Evolutionary conservation across 768 basidiomycete genomes (phyloP), one percentile per base, ranked within the genome.

Genomic region (Symmetrospora coprosmae): DNA sequence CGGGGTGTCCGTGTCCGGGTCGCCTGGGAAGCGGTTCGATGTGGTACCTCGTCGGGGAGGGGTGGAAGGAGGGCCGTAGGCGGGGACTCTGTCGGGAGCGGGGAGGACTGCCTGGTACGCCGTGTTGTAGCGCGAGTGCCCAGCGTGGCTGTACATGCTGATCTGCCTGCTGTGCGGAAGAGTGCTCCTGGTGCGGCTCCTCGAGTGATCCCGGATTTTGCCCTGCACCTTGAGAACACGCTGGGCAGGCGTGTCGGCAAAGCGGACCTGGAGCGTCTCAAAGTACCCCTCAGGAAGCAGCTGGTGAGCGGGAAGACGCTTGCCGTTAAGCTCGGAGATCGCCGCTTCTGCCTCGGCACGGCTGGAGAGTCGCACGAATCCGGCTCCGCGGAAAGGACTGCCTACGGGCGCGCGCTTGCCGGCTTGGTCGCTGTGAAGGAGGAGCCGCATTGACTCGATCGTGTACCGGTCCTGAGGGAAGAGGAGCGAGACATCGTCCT

Each of bases 181-280:
- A n/a, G n/a, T n/a, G n/a, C n/a, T n/a, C n/a, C n/a, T n/a, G n/a
- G n/a, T n/a, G n/a, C n/a, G n/a, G n/a, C n/a, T n/a, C n/a, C n/a
- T n/a, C n/a, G n/a, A n/a, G n/a, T n/a, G n/a, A n/a, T n/a, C n/a
- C n/a, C n/a, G n/a, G n/a, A n/a, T n/a, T 34, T 25, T 46, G 17
- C 47, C 60, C 2, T 38, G 19, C 19, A 9, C 51, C 28, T 49
- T 50, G 34, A 61, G 19, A 11, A 27, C 16, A 21, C 51, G 35
- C 49, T 61, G 60, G 2, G 30, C n/a, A 8, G 51, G 48, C 14
- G 48, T 45, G 39, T 61, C 60, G 9, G 60, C 60, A 37, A 61
- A 61, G 2, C 60, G 47, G 9, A 50, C 47, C 35, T 61, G 60
- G 11, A 61, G 13, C 13, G 60, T 58, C 11, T 45, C 43, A 8